phyloP scores from a whole-genome alignment of 2,329 filamentous ascomycete species.

The Calonectria pseudoturangicola region DNA sequence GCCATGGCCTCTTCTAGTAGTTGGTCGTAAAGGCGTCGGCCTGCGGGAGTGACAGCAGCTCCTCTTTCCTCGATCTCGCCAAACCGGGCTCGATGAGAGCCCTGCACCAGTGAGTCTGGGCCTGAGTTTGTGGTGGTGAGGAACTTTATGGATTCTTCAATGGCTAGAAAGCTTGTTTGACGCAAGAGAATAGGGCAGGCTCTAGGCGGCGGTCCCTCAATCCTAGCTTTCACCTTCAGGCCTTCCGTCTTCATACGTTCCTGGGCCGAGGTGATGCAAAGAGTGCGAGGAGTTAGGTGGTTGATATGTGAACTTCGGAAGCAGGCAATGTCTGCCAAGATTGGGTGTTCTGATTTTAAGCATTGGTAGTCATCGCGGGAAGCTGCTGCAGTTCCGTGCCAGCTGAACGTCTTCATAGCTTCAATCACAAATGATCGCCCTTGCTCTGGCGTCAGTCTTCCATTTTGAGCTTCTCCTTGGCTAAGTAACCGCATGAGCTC shows the following conservation, averaged over 20 bases:
- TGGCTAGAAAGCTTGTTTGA: conserved; percentile 71
- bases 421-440: conserved; percentile 60
- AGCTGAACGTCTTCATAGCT: conserved; percentile 45
- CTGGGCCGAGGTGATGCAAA: conserved; percentile 58
- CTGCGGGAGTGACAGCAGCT: conserved; percentile 66
- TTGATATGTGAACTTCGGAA: conserved; percentile 56
- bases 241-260: conserved; percentile 62
- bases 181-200: conserved; percentile 67
- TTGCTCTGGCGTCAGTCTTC: conserved; percentile 56
- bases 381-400: conserved; percentile 42
- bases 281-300: conserved; percentile 42
- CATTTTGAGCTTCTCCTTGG: conserved; percentile 56
- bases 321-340: conserved; percentile 68
- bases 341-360: conserved; percentile 54
- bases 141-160: conserved; percentile 68
- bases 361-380: conserved; percentile 43
- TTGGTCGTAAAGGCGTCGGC: conserved; percentile 66
- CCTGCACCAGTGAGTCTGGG: conserved; percentile 54
- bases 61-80: conserved; percentile 72
- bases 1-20: conserved; percentile 59
- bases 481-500: conserved; percentile 61
- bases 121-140: conserved; percentile 48
- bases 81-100: conserved; percentile 68
- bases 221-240: conserved; percentile 66
- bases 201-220: conserved; percentile 69